Evolutionary conservation across 441 rosid species (phyloP).

Genomic region (Populus hybrid): DNA sequence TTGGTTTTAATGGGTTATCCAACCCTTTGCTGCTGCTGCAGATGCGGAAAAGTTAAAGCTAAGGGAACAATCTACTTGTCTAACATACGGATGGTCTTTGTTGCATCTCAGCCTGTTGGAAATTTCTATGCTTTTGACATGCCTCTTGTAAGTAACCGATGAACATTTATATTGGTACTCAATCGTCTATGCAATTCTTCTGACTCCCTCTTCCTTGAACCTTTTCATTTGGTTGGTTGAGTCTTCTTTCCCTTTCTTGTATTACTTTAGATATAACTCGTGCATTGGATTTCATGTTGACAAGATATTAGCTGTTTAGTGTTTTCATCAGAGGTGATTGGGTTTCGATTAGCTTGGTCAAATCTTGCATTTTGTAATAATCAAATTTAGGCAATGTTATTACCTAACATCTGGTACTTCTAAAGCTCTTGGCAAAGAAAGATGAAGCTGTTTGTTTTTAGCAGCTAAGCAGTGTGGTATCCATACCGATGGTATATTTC

Average conservation of each 20-base stretch:
- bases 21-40: slow-evolving; percentile 26
- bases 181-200: background rate
- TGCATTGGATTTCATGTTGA: background rate
- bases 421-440: no score
- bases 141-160: slow-evolving; percentile 58
- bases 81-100: slow-evolving; percentile 76
- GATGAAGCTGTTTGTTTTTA: no score
- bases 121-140: slow-evolving; percentile 71
- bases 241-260: background rate
- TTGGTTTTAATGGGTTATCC: no score
- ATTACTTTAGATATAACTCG: no score
- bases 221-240: background rate
- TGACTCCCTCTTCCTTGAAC: background rate
- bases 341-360: background rate
- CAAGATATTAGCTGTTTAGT: background rate
- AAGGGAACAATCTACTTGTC: slow-evolving; percentile 77
- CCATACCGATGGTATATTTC: no score
- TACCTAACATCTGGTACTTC: background rate
- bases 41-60: slow-evolving; percentile 72
- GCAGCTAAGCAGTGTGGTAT: no score
- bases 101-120: slow-evolving; percentile 70
- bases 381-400: no score
- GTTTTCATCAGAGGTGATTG: background rate
- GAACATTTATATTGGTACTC: background rate
- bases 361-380: background rate